Base-by-base conservation (phyloP, 441 rosid species). In the Pelargonium fulgidum region DNA sequence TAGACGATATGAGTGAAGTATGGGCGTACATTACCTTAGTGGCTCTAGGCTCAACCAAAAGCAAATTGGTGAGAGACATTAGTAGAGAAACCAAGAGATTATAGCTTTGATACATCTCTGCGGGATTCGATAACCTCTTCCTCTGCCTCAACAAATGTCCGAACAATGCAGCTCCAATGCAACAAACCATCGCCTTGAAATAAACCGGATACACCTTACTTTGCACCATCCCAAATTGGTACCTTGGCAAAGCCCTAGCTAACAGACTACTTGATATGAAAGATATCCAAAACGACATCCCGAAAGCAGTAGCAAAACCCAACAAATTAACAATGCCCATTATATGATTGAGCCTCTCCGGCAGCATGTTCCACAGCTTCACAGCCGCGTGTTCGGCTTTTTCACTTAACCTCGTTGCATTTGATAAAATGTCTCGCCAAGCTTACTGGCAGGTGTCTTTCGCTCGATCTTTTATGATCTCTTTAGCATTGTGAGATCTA, bases 191-290 rank as follows among this genome's bases (percentile, higher is more conserved):
- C 1, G 82, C 81, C 67, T 77, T 82, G 72, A 89, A 91, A 78
- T 89, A 89, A 39, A 84, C 81, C 16, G 96, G 95, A 70, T 88
- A 88, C 41, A 89, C 75, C 83, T 88, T 93, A 80, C 99, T 91
- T 79, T 91, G 99, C 48, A 85, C 85, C 67, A 85, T 67, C 3
- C 87, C 95, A 33, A 93, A 89, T 79, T 88, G 93, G 48, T 83
- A 87, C 75, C 86, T 85, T 4, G 90, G 85, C 77, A 91, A 65
- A 36, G 78, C 74, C 14, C 75, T 64, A 0, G 87, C 82, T 39
- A 93, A 59, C 10, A 87, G 85, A 70, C 87, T 76, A 77, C 92
- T 86, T 1, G 97, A 89, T 13, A 84, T 62, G 65, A 93, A 88
- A 39, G 95, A 85, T 3, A 93, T 88, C 96, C 97, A 93, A 42